Percentiles rank a stretch among this genome's conserved stretches.
These are phyloP conservation scores for Coemansia sp. DNA, from an alignment of 192 early-diverging fungal genomes.

Conservation along the genomic window DNA sequence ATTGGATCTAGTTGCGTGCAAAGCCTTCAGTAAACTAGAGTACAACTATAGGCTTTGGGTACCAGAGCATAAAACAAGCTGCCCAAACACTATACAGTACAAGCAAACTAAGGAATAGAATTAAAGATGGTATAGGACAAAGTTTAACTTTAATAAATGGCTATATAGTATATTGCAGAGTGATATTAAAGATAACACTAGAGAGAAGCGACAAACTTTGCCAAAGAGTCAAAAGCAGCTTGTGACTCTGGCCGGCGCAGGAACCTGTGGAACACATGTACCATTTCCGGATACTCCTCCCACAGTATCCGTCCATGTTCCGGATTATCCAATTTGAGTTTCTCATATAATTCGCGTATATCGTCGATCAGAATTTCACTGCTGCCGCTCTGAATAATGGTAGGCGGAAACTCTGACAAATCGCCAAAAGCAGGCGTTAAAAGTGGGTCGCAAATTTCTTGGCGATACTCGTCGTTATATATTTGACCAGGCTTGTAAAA, in stretches of 20 bases:
- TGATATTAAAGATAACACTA: not conserved
- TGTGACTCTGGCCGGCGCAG: constrained; percentile 15
- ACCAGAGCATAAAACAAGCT: too few relatives aligned
- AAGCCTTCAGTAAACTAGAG: too few relatives aligned
- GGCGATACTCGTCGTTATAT: constrained; percentile 10
- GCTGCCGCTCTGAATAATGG: constrained; percentile 17
- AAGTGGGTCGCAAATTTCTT: constrained; percentile 21
- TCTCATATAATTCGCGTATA: constrained; percentile 13
- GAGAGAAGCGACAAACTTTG: constrained; percentile 8
- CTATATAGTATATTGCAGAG: not conserved
- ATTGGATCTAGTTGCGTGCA: too few relatives aligned
- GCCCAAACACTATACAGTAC: too few relatives aligned
- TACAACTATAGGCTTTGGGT: too few relatives aligned
- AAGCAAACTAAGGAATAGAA: too few relatives aligned
- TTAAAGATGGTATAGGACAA: too few relatives aligned
- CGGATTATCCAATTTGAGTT: constrained; percentile 14
- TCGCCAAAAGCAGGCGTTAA: constrained; percentile 17
- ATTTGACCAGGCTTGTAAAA: constrained; percentile 38
- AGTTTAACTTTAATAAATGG: not conserved
- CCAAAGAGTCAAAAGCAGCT: constrained; percentile 18
- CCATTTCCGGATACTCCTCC: constrained; percentile 40
- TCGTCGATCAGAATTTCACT: constrained; percentile 25
- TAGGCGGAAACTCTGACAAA: constrained; percentile 36
- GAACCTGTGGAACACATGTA: constrained; percentile 44
- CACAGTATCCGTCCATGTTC: not conserved